phyloP scores from a whole-genome alignment of 371 early-diverging fungal species.

The Apophysomyces elegans region DNA sequence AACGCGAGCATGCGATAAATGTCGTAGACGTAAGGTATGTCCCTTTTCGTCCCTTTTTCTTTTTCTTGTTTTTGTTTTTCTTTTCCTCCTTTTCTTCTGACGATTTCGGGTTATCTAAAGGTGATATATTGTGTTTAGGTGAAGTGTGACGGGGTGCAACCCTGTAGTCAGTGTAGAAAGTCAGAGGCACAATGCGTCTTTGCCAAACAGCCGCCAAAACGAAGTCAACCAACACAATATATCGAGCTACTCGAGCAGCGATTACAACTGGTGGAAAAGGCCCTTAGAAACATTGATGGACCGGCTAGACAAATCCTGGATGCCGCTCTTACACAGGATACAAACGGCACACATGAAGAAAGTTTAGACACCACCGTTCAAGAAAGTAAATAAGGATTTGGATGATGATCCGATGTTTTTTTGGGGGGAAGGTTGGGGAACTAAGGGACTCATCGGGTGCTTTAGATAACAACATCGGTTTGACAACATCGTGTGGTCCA shows the following conservation, averaged over 20 bases:
- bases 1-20: constrained; percentile 53
- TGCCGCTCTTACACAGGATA: constrained; percentile 18
- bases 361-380: not conserved
- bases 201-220: constrained; percentile 47
- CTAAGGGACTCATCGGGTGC: not conserved
- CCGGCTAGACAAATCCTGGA: constrained; percentile 34
- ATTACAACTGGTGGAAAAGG: constrained; percentile 49
- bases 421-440: too few relatives aligned
- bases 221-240: constrained; percentile 54
- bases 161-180: constrained; percentile 48
- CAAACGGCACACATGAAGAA: constrained; percentile 6
- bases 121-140: constrained; percentile 30
- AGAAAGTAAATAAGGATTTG: constrained; percentile 12
- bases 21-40: constrained; percentile 56
- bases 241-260: constrained; percentile 51
- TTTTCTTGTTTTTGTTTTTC: too few relatives aligned
- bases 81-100: too few relatives aligned
- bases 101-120: too few relatives aligned
- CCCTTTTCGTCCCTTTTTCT: too few relatives aligned
- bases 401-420: too few relatives aligned
- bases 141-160: constrained; percentile 57
- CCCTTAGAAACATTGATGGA: constrained; percentile 37
- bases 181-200: constrained; percentile 46
- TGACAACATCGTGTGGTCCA: constrained; percentile 14
- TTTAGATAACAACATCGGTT: not conserved